Conservation (phyloP, 164 flowering plant genomes). For the Hamamelis virginiana region DNA sequence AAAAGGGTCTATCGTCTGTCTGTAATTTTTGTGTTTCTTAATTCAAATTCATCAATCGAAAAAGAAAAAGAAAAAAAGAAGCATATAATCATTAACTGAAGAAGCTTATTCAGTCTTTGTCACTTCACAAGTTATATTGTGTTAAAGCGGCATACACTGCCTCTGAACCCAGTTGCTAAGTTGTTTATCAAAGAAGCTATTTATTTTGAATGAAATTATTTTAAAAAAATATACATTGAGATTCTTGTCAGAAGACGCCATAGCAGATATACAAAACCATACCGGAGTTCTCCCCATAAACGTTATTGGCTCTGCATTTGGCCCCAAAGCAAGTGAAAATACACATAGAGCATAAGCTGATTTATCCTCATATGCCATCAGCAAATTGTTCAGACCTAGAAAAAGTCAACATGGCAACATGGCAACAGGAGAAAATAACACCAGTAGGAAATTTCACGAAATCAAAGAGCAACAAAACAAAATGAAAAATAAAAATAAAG, state of each 20-base stretch:
- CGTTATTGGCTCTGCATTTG: constrained; percentile 74
- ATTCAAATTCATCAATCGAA: neutral
- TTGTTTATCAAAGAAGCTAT: no score
- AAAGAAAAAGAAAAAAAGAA: neutral
- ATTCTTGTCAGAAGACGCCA: neutral
- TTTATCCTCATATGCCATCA: constrained; percentile 94
- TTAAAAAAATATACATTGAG: neutral
- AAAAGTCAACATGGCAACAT: neutral
- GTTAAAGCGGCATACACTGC: neutral
- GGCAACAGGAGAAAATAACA: neutral
- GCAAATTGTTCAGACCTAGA: constrained; percentile 81
- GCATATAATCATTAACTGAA: no score
- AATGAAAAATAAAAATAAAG: no score
- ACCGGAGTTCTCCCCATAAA: constrained; percentile 86
- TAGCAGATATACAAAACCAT: constrained; percentile 13
- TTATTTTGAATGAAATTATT: no score
- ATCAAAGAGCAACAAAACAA: neutral
- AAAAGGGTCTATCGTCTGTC: no score
- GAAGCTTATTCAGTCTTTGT: no score
- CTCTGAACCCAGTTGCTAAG: no score
- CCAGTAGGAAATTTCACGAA: neutral
- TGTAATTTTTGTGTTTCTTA: no score
- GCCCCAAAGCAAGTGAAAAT: constrained; percentile 90
- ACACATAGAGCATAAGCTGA: constrained; percentile 90
- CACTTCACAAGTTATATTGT: no score